Evolutionary conservation across 148 eudicot genomes (phyloP).

Genomic region (Silene latifolia): DNA sequence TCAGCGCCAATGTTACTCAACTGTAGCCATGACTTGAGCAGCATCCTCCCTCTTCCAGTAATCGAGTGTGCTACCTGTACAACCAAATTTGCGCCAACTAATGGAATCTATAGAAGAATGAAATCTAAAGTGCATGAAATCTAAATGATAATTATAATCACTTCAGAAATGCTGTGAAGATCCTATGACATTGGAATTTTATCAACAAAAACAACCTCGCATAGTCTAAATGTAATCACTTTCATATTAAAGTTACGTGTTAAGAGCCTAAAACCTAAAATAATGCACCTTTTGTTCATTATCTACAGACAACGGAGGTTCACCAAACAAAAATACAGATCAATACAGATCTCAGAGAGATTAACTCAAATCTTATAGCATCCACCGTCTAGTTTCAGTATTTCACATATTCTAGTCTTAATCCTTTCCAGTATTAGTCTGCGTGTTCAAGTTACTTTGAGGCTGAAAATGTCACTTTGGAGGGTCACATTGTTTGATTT

Average conservation of each 20-base stretch:
- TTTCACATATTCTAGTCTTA: background rate
- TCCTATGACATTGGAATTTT: too few relatives aligned
- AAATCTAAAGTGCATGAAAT: background rate
- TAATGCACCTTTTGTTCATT: background rate
- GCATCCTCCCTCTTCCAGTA: conserved; percentile 83
- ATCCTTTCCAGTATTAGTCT: background rate
- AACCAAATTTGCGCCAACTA: conserved; percentile 21
- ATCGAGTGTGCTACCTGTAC: conserved; percentile 80
- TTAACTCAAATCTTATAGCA: background rate
- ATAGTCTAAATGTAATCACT: too few relatives aligned
- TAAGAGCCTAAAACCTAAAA: background rate
- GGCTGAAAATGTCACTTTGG: background rate
- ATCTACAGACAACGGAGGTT: background rate
- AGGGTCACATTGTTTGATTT: background rate
- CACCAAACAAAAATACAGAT: background rate
- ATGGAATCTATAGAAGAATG: background rate
- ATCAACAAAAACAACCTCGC: too few relatives aligned
- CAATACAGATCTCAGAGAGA: background rate
- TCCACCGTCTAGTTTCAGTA: background rate
- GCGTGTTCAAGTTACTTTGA: background rate
- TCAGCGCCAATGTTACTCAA: conserved; percentile 36
- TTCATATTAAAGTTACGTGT: background rate
- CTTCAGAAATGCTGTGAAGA: too few relatives aligned
- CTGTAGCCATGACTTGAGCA: conserved; percentile 72
- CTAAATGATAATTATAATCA: too few relatives aligned